A percentile compares a stretch with the other conserved stretches of the same genome.
phyloP scores from a whole-genome alignment of 2,329 filamentous ascomycete species.

The Fusarium nygamai region DNA sequence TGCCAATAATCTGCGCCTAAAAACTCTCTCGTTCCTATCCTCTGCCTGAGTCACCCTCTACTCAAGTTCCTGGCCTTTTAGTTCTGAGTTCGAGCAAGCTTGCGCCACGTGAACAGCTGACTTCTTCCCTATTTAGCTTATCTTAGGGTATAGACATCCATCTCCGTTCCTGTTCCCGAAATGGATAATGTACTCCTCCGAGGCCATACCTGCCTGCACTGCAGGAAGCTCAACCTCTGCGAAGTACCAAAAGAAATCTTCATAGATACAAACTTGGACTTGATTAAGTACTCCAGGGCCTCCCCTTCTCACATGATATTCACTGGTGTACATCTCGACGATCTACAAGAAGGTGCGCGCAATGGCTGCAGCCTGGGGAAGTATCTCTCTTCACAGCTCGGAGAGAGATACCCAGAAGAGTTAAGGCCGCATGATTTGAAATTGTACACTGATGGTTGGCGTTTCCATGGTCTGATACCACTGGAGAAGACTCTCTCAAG shows the following conservation, averaged over 20 bases:
- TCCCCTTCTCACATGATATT: background rate
- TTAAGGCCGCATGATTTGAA: background rate
- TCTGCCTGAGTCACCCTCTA: background rate
- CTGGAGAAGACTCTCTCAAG: background rate
- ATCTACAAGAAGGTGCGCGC: background rate
- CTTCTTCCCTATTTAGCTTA: accelerated
- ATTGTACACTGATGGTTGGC: background rate
- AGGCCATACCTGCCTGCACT: background rate
- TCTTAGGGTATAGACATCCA: background rate
- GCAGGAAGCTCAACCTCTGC: background rate
- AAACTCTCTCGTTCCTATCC: background rate
- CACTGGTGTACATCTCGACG: background rate
- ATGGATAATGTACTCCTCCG: background rate
- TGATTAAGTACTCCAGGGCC: background rate
- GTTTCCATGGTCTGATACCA: background rate
- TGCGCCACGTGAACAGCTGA: background rate
- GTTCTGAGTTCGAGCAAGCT: background rate
- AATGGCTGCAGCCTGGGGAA: background rate
- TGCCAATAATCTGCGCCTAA: background rate
- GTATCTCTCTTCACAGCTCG: background rate
- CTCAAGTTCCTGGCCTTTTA: background rate
- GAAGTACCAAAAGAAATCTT: background rate
- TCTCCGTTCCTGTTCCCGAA: background rate
- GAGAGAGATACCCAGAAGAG: accelerated
- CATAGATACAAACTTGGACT: background rate